Evolutionary conservation across 192 early-diverging fungal genomes (phyloP).

Genomic region (Coemansia sp.): DNA sequence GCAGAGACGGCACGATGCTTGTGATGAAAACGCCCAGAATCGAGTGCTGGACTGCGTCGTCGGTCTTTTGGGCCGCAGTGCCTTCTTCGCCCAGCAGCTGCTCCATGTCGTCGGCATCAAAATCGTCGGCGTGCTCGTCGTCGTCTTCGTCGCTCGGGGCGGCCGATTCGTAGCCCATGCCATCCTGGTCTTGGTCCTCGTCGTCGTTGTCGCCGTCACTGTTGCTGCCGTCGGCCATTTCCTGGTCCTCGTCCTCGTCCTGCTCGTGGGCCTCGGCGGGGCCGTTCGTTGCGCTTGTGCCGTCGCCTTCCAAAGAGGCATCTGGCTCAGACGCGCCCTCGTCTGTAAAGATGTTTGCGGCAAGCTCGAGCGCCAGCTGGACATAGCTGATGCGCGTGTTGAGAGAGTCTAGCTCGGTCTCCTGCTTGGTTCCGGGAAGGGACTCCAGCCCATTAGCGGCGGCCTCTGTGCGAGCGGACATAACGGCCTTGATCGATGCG

Average conservation of each 20-base stretch:
- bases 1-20: conserved; percentile 29
- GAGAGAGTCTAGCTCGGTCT: conserved; percentile 21
- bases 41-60: conserved; percentile 47
- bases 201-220: conserved; percentile 33
- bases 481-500: conserved; percentile 15
- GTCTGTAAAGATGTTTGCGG: conserved; percentile 78
- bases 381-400: conserved; percentile 31
- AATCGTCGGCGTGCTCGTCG: conserved; percentile 52
- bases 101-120: conserved; percentile 50
- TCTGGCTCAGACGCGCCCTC: conserved; percentile 38
- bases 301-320: conserved; percentile 1
- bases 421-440: conserved; percentile 8
- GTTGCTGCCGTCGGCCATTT: conserved; percentile 39
- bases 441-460: conserved; percentile 11
- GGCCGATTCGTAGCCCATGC: conserved; percentile 38
- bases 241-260: conserved; percentile 54
- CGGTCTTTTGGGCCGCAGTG: conserved; percentile 39
- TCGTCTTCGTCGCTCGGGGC: conserved; percentile 50
- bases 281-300: conserved; percentile 4
- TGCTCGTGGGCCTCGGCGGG: conserved; percentile 43
- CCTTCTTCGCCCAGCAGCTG: conserved; percentile 50
- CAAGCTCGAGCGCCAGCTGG: conserved; percentile 70
- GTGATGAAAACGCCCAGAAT: conserved; percentile 50
- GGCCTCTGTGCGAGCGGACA: conserved; percentile 1
- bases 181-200: conserved; percentile 49